Evolutionary conservation across 2,329 filamentous ascomycete genomes (phyloP), one percentile per base, ranked within the genome.

Genomic region (Hymenoscyphus linearis): DNA sequence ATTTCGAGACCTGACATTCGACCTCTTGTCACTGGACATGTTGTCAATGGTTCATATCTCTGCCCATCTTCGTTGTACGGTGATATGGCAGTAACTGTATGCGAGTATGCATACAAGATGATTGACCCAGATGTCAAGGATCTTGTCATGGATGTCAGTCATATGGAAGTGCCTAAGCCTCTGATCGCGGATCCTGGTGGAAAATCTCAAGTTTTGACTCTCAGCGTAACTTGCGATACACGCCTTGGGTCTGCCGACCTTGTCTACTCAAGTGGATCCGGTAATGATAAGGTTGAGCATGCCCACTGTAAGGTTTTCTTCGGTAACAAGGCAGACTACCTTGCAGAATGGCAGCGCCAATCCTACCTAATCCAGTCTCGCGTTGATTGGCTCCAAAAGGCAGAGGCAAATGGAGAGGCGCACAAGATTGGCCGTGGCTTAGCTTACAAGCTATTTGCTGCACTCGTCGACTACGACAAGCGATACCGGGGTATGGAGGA

Each of bases 371-470:
- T 93, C 71, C 83, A 85, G 68, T 80, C 79, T 25, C 83, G 85
- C 60, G 80, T 88, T 59, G 78, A 85, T 22, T 75, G 78, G 27
- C 79, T 88, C 2, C 76, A 80, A 67, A 76, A 83, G 64, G 87
- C 85, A 62, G 86, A 88, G 60, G 76, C 83, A 68, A 80, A 78
- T 36, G 88, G 88, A 44, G 81, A 83, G 60, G 87, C 88, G 31
- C 88, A 89, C 72, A 88, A 89, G 75, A 83, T 92, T 64, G 83
- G 88, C 56, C 85, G 88, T 27, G 88, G 88, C 76, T 16, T 92
- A 77, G 87, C 88, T 14, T 95, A 95, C 81, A 93, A 92, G 76
- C 81, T 88, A 57, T 83, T 82, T 66, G 77, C 78, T 54, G 79
- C 81, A 50, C 74, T 86, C 0, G 84, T 86, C 5, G 81, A 85